These are phyloP conservation scores for Chenopodium formosanum DNA, from an alignment of 148 eudicot species.

Conservation along the genomic window DNA sequence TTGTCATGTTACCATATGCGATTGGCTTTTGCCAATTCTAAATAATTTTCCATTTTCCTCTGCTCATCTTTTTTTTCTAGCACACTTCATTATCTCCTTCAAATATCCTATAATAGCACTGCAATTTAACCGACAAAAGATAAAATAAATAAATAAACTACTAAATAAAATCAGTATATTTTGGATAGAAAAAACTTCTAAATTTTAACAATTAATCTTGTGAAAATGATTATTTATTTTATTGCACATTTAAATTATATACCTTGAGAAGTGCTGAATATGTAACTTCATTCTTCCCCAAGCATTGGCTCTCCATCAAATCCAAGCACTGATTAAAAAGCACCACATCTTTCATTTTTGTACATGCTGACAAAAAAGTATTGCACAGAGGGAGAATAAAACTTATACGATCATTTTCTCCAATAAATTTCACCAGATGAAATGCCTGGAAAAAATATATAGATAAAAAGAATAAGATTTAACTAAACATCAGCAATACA, in stretches of 20 bases:
- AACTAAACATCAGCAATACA: neutral
- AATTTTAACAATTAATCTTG: neutral
- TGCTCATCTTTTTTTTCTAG: neutral
- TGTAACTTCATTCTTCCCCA: slow-evolving; percentile 70
- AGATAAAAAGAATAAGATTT: neutral
- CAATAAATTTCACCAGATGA: slow-evolving; percentile 43
- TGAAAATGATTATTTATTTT: neutral
- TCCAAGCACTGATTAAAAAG: slow-evolving; percentile 63
- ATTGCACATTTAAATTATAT: slow-evolving; percentile 14
- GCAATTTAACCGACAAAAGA: neutral
- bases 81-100: neutral
- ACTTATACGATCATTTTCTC: slow-evolving; percentile 43
- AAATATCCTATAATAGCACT: neutral
- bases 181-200: neutral
- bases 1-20: neutral
- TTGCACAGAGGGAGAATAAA: slow-evolving; percentile 57
- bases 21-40: neutral
- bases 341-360: slow-evolving; percentile 36
- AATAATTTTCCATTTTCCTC: neutral
- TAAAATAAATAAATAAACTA: neutral
- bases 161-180: neutral
- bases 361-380: slow-evolving; percentile 52
- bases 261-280: slow-evolving; percentile 81
- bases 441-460: slow-evolving; percentile 51
- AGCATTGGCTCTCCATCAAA: slow-evolving; percentile 65